Conservation (phyloP, 225 moss, liverwort and hornwort species). For the Sphagnum tenellum region DNA sequence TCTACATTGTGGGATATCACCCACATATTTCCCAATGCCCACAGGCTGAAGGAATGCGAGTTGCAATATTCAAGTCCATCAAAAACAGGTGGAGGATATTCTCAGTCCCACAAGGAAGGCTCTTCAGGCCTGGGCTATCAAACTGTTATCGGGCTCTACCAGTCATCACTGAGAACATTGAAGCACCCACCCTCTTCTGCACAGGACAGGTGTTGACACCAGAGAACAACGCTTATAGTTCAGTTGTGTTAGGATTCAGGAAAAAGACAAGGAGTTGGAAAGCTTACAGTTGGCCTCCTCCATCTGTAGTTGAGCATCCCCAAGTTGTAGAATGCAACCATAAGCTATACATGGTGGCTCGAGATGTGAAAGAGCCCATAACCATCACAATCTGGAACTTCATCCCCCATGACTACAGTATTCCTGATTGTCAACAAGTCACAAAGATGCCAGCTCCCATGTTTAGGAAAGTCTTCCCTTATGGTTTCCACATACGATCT, state of each 20-base stretch:
- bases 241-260: constrained; percentile 17
- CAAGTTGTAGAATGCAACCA: constrained; percentile 29
- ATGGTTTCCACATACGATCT: constrained; percentile 6
- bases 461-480: constrained; percentile 19
- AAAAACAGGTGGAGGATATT: constrained; percentile 33
- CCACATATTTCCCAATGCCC: constrained; percentile 24
- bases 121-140: constrained; percentile 18
- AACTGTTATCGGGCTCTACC: constrained; percentile 30
- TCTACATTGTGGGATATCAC: constrained; percentile 42
- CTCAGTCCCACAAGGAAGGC: constrained; percentile 26
- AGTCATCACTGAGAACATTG: constrained; percentile 14
- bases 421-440: constrained; percentile 23
- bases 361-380: constrained; percentile 14
- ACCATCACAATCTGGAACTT: constrained; percentile 28
- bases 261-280: constrained; percentile 17
- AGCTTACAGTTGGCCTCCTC: constrained; percentile 23
- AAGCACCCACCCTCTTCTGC: constrained; percentile 24
- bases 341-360: constrained; percentile 16
- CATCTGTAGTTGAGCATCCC: constrained; percentile 26
- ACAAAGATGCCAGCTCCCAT: constrained; percentile 30
- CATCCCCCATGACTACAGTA: constrained; percentile 7
- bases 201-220: constrained; percentile 14
- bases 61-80: constrained; percentile 31
- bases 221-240: background rate
- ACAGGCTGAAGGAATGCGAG: constrained; percentile 28